These are phyloP conservation scores for Phialophora macrospora DNA, from an alignment of 2,329 filamentous ascomycete species.

Conservation along the genomic window DNA sequence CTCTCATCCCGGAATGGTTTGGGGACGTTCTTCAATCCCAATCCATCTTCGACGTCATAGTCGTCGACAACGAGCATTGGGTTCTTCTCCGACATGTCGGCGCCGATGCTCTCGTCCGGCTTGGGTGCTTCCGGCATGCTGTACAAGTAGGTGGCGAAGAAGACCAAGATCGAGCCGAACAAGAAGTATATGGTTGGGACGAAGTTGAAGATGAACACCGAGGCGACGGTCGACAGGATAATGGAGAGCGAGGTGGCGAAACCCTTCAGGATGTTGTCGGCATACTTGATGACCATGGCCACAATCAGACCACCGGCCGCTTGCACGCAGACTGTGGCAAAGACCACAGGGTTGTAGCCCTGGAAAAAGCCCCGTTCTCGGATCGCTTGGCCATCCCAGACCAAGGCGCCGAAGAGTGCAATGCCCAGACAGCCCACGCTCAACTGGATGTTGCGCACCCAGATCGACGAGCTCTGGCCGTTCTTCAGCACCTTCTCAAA, in stretches of 20 bases:
- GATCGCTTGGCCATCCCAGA: constrained; percentile 84
- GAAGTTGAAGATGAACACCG: constrained; percentile 83
- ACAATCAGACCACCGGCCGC: constrained; percentile 83
- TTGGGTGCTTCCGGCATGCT: constrained; percentile 53
- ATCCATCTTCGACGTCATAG: constrained; percentile 22
- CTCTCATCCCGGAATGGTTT: constrained; percentile 32
- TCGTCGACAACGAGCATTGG: constrained; percentile 31
- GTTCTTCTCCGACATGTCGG: constrained; percentile 25
- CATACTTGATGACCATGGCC: constrained; percentile 78
- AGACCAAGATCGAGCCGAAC: constrained; percentile 75
- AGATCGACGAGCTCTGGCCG: constrained; percentile 75
- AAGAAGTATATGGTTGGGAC: constrained; percentile 67
- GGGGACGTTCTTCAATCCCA: not conserved
- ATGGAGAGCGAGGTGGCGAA: constrained; percentile 93
- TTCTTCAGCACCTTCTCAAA: constrained; percentile 86
- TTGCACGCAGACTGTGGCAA: constrained; percentile 81
- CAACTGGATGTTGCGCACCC: constrained; percentile 92
- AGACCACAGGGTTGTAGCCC: constrained; percentile 91
- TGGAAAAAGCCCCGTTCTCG: constrained; percentile 85
- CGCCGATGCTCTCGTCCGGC: constrained; percentile 17
- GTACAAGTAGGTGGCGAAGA: constrained; percentile 85
- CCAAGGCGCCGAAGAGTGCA: constrained; percentile 80
- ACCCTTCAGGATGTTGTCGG: constrained; percentile 90
- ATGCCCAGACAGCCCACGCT: constrained; percentile 93
- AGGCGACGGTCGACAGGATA: constrained; percentile 81